Evolutionary conservation across 2,329 filamentous ascomycete species (phyloP), one percentile per base, ranked within the genome.

Genomic region (Venturiaceae sp.): DNA sequence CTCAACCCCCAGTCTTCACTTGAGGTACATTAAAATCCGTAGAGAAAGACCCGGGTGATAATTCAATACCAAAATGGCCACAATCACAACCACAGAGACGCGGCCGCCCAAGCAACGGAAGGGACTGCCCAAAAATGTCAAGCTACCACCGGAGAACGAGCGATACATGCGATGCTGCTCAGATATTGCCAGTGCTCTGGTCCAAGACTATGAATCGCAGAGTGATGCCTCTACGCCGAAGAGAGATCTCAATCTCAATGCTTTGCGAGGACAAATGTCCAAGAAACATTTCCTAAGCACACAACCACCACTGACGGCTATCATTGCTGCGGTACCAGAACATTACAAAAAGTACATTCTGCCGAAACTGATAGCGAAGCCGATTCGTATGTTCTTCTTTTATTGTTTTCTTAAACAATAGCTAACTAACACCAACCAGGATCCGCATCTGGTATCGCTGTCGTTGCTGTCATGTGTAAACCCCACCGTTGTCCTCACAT

Each of bases 291-390:
- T 85, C 70, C 78, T 99, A 61, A 87, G 84, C 71, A 90, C 84
- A 62, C 89, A 95, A 65, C 94, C 94, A 33, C 90, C 95, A 28
- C 77, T 99, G 63, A 97, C 92, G 8, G 92, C 94, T 61, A 99
- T 99, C 69, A 97, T 99, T 69, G 90, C 94, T 58, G 94, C 94
- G 9, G 92, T 99, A 36, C 95, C 95, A n/a, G 94, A 99, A 71
- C 92, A 97, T 72, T 96, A 97, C 77, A 99, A 97, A 79, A 99
- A 97, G 77, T 97, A 97, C 68, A 96, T 99, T 62, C 75, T 97
- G 62, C 94, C 92, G 21, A 96, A 96, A 75, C 79, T 99, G 62
- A 91, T 99, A 66, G 94, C 95, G 28, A 99, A 99, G 74, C 94
- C 94, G 1, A 97, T 99, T 61, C 82, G 89, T 87, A 80, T 32